Evolutionary conservation across 2,329 filamentous ascomycete species (phyloP), one percentile per base, ranked within the genome.

Genomic region (Hymenoscyphus scutula): DNA sequence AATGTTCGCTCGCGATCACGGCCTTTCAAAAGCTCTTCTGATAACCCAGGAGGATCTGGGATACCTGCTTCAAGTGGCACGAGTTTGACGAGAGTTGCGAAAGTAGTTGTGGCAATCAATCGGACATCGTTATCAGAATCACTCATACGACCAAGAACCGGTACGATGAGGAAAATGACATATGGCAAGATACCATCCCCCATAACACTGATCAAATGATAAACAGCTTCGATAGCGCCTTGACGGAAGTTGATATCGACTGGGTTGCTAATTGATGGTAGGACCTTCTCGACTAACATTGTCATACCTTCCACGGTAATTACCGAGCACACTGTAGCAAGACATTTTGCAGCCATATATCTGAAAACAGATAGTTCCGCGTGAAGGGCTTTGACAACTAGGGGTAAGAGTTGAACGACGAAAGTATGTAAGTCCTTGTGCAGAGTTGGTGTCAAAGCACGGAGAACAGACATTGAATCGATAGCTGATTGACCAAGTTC

Each of bases 201-300:
- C 95, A 99, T 99, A 58, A 97, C 93, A 64, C 96, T 91, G 67
- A 99, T 99, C 63, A 99, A 81, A 76, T 99, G 95, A 74, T 99
- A 99, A 64, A 99, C 90, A 70, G 88, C 92, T 77, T 99, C 95
- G 62, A 96, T 95, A 5, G 92, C 92, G 66, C 95, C 95, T 78
- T 99, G 95, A 45, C 95, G 89, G 77, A 89, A 90, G 73, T 91
- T 89, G 32, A 97, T 83, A 71, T 99, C 94, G 64, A 96, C 78
- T 1, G 92, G 89, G 70, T 97, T 97, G 78, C 83, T 95, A 76
- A 98, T 96, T 1, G 91, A 91, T 5, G 95, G 95, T 53, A 99
- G 77, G 10, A 99, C 92, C 72, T 92, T 90, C 75, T 98, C 91
- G 0, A 99, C 95, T 25, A 99, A 81, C 74, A 94, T 92, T 0